These are phyloP conservation scores for Tillandsia leiboldiana DNA, from an alignment of 176 grass and related monocot genomes.

Conservation along the genomic window DNA sequence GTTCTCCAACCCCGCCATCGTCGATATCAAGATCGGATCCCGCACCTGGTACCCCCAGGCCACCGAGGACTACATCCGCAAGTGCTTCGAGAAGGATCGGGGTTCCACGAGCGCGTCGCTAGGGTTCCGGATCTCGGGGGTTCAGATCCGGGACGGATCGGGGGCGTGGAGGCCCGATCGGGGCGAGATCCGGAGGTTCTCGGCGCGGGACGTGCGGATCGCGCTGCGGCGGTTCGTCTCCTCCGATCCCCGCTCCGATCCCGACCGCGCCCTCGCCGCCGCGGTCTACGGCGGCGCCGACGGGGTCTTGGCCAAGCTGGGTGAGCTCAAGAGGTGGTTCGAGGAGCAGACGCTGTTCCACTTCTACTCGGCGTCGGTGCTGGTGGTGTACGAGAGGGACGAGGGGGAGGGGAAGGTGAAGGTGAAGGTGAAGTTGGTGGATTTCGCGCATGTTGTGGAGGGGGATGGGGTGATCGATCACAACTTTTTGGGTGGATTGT, in stretches of 20 bases:
- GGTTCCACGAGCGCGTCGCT: constrained; percentile 43
- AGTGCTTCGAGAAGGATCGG: constrained; percentile 70
- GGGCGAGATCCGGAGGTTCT: constrained; percentile 28
- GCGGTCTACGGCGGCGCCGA: constrained; percentile 51
- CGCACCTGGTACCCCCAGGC: constrained; percentile 43
- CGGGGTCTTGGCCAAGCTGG: constrained; percentile 58
- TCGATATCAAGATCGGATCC: constrained; percentile 86
- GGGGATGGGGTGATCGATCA: constrained; percentile 77
- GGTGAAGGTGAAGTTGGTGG: constrained; percentile 60
- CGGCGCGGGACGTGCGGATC: constrained; percentile 34
- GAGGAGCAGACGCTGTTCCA: constrained; percentile 80
- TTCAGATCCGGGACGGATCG: constrained; percentile 25
- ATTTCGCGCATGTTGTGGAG: constrained; percentile 67
- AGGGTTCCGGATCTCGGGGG: constrained; percentile 60
- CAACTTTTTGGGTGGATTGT: constrained; percentile 81
- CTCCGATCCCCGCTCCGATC: constrained; percentile 7
- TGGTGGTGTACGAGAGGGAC: constrained; percentile 48
- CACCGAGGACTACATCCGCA: constrained; percentile 49
- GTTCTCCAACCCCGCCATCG: constrained; percentile 36
- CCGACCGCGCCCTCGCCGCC: constrained; percentile 38
- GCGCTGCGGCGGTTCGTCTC: constrained; percentile 63
- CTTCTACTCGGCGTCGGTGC: constrained; percentile 74
- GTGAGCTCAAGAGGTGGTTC: constrained; percentile 83
- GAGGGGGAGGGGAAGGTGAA: neutral
- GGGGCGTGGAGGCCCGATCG: constrained; percentile 40